A percentile compares a stretch with the other conserved stretches of the same genome.
phyloP scores from a whole-genome alignment of 1,284 basidiomycete genomes.

The Polyporus tsugae region DNA sequence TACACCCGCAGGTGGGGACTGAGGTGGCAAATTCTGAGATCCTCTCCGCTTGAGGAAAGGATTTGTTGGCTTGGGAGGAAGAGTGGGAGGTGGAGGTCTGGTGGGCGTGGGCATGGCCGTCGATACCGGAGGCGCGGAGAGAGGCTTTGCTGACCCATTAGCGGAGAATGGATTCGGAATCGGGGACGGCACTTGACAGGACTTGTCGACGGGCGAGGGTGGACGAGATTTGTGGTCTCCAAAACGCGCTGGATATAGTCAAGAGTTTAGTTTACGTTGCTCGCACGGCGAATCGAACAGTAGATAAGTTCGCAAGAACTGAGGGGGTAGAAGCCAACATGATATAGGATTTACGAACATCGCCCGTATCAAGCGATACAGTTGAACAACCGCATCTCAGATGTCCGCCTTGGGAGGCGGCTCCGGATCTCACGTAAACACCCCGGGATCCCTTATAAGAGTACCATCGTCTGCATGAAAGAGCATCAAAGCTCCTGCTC shows the following conservation, averaged over 20 bases:
- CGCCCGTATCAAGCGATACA: not conserved
- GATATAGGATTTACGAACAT: not conserved
- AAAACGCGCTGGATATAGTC: conserved; percentile 33
- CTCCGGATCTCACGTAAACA: conserved; percentile 5
- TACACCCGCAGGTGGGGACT: conserved; percentile 24
- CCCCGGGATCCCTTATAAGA: not conserved
- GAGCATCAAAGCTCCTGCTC: conserved; percentile 5
- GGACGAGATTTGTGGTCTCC: conserved; percentile 28
- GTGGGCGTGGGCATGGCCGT: conserved; percentile 15
- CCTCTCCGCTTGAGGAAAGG: conserved; percentile 46
- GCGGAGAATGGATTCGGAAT: conserved; percentile 33
- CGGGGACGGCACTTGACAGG: conserved; percentile 23
- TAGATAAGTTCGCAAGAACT: not conserved
- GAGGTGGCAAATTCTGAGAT: conserved; percentile 32
- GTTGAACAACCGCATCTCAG: not conserved
- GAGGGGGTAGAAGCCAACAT: not conserved
- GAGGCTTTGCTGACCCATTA: conserved; percentile 6
- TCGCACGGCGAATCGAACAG: not conserved
- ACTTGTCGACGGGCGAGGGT: conserved; percentile 24
- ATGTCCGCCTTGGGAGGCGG: not conserved
- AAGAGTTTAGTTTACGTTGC: not conserved
- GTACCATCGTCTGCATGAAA: not conserved
- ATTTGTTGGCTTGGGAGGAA: conserved; percentile 45
- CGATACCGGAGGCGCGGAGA: conserved; percentile 1
- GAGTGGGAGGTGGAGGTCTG: conserved; percentile 28